Evolutionary conservation across 805 yeast genomes (phyloP).

Genomic region (Suhomyces prunicola): DNA sequence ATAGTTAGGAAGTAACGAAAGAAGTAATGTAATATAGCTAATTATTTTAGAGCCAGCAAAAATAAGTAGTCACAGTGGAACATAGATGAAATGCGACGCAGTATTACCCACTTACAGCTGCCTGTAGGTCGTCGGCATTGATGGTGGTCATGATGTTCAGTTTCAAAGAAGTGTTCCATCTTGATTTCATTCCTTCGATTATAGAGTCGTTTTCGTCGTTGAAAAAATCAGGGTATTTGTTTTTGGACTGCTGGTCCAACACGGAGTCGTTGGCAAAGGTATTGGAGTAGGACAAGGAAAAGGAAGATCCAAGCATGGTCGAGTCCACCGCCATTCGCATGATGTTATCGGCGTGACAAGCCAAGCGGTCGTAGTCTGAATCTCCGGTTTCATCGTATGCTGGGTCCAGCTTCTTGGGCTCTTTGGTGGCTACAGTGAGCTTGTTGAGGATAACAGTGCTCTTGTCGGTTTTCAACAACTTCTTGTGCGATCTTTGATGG

Average conservation of each 20-base stretch:
- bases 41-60: neutral
- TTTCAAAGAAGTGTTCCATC: constrained; percentile 11
- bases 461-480: constrained; percentile 7
- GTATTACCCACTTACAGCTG: constrained; percentile 21
- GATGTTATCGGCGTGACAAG: constrained; percentile 46
- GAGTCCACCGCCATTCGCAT: constrained; percentile 48
- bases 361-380: constrained; percentile 36
- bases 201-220: constrained; percentile 17
- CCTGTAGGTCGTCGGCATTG: constrained; percentile 35
- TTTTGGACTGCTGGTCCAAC: constrained; percentile 12
- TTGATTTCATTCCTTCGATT: constrained; percentile 14
- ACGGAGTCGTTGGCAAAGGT: constrained; percentile 35
- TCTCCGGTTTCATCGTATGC: constrained; percentile 11
- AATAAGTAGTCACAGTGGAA: neutral
- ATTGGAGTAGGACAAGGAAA: constrained; percentile 35
- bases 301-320: constrained; percentile 43
- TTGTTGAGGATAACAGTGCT: neutral
- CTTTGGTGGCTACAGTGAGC: neutral
- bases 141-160: constrained; percentile 29
- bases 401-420: neutral
- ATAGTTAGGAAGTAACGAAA: neutral
- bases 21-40: neutral
- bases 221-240: constrained; percentile 13
- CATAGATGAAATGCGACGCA: too few relatives aligned
- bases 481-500: constrained; percentile 12